These are phyloP conservation scores for Immersiporthe knoxdaviesiana DNA, from an alignment of 2,329 filamentous ascomycete species.

Conservation along the genomic window DNA sequence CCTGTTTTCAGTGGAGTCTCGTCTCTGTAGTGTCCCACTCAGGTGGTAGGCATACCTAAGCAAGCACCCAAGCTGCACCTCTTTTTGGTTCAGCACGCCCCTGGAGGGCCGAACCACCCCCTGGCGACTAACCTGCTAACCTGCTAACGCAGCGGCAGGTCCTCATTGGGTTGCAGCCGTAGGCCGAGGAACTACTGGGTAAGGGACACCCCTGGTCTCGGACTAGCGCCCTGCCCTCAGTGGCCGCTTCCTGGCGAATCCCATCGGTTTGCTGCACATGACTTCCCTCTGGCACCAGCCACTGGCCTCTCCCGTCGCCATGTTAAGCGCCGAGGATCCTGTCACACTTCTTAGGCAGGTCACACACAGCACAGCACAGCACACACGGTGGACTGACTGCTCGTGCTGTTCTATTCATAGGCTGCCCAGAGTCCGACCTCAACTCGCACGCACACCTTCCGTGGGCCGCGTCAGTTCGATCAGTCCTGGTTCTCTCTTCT, in stretches of 20 bases:
- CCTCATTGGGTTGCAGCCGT: slow-evolving; percentile 26
- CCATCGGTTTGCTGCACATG: slow-evolving; percentile 16
- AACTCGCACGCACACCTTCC: not conserved
- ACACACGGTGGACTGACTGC: slow-evolving; percentile 15
- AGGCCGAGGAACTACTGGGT: slow-evolving; percentile 10
- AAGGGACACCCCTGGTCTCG: slow-evolving; percentile 17
- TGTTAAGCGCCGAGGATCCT: slow-evolving; percentile 29
- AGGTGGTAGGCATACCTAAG: slow-evolving; percentile 7
- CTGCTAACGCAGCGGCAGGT: not conserved
- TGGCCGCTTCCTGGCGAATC: slow-evolving; percentile 26
- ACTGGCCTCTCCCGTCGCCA: slow-evolving; percentile 26
- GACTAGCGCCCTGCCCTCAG: slow-evolving; percentile 15
- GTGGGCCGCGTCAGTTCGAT: slow-evolving; percentile 3
- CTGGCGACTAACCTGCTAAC: too few species aligned
- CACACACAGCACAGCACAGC: too few species aligned
- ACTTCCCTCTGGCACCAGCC: slow-evolving; percentile 25
- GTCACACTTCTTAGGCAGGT: slow-evolving; percentile 27
- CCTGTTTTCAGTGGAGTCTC: not conserved
- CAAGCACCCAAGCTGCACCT: too few species aligned
- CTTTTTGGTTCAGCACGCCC: slow-evolving; percentile 14
- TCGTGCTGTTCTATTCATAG: too few species aligned
- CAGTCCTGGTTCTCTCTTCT: slow-evolving; percentile 9
- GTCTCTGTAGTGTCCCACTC: not conserved
- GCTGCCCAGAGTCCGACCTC: slow-evolving; percentile 18
- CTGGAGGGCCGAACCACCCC: slow-evolving; percentile 2